Evolutionary conservation across 495 filamentous ascomycete species (phyloP), one percentile per base, ranked within the genome.

Genomic region (Penicillium canariense): DNA sequence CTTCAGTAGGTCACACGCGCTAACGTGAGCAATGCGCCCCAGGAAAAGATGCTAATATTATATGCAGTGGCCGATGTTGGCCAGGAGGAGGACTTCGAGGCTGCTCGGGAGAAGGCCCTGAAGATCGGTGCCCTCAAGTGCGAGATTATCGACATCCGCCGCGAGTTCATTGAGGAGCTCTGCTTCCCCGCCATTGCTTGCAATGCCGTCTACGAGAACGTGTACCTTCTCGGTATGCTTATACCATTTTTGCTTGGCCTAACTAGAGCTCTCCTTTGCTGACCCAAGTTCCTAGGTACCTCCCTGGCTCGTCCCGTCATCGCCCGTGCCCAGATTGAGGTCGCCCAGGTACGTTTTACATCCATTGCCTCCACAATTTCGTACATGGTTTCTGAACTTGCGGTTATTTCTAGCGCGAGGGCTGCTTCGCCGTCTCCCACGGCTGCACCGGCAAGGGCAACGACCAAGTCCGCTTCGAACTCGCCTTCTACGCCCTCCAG

Each of bases 361-460:
- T n/a, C 28, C 27, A 47, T 27, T 8, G 18, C 9, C 38, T 20
- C 10, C 18, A 14, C 22, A 11, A 7, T 14, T 7, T 3, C 17
- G 26, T 22, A 4, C 25, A 30, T 39, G 15, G 14, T 18, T 6
- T 27, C 38, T 55, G 23, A 62, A 23, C 12, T 22, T 12, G 11
- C 20, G 12, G 34, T 17, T 15, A 40, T 7, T 36, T 6, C 9
- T 48, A 72, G 73, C 56, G 68, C 39, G 73, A 76, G 56, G 66
- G 66, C 60, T 75, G 72, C 59, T 68, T 71, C 55, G 84, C 58
- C 73, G 78, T 92, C 62, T 85, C 82, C 58, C 89, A 93, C 76
- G 89, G 89, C 53, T 91, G 87, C 77, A 92, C 90, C 22, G 88
- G 89, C 57, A 91, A 93, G 73, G 90, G 89, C 59, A 91, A 92